Conservation (phyloP, 2,329 filamentous ascomycete genomes). For the Gaeumannomyces tritici region DNA sequence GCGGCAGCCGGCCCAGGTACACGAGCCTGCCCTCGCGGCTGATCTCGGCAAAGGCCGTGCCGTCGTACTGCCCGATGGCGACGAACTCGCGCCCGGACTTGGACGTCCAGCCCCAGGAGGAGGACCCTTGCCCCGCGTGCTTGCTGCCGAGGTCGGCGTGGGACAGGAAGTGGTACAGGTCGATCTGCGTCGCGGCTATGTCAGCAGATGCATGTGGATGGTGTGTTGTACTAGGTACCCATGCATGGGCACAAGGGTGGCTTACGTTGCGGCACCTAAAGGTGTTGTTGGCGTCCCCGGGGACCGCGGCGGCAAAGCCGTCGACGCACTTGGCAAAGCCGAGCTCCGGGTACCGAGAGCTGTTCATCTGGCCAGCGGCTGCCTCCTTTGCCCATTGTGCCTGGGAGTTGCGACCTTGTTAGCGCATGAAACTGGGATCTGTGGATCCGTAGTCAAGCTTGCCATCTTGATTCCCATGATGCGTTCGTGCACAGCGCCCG, state of each 20-base stretch:
- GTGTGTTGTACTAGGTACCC: too few species aligned
- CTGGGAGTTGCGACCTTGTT: neutral
- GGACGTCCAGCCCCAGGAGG: constrained; percentile 36
- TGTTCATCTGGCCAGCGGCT: neutral
- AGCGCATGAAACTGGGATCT: neutral
- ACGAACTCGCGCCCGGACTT: constrained; percentile 42
- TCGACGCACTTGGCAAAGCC: neutral
- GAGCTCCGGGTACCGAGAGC: neutral
- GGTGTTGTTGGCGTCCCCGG: constrained; percentile 1
- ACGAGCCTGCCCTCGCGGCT: constrained; percentile 35
- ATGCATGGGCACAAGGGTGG: neutral
- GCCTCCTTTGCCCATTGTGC: neutral
- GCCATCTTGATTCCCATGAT: constrained; percentile 1
- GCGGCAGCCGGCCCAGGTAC: constrained; percentile 43
- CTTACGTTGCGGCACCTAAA: constrained; percentile 1
- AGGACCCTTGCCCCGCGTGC: neutral
- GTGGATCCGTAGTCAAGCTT: too few species aligned
- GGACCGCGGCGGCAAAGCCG: constrained; percentile 1
- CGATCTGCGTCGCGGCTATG: neutral
- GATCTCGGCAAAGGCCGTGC: constrained; percentile 44
- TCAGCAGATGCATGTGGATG: neutral
- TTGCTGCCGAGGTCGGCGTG: constrained; percentile 2
- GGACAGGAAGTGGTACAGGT: constrained; percentile 2
- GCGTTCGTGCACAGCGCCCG: neutral
- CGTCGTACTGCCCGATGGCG: constrained; percentile 43